Percentiles rank a stretch among this genome's conserved stretches.
phyloP scores from a whole-genome alignment of 2,329 filamentous ascomycete species.

The Exophiala sideris region DNA sequence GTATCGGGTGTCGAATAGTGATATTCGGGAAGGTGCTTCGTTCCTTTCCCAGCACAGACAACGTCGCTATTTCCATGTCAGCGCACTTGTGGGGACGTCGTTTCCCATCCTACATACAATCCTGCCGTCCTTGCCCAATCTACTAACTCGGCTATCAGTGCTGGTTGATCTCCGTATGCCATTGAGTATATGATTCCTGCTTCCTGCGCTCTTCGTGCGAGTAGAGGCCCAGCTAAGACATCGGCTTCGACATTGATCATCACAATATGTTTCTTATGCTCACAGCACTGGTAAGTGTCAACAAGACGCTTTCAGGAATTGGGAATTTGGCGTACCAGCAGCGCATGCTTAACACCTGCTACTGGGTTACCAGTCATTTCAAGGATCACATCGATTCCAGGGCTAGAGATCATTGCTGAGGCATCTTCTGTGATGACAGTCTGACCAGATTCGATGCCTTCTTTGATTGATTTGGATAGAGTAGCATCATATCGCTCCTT shows the following conservation, averaged over 20 bases:
- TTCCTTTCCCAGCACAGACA: constrained; percentile 47
- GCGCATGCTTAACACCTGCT: constrained; percentile 43
- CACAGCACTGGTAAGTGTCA: constrained; percentile 34
- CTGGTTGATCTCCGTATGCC: constrained; percentile 48
- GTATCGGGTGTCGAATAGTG: constrained; percentile 48
- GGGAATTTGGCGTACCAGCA: constrained; percentile 26
- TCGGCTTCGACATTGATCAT: constrained; percentile 50
- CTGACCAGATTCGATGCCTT: constrained; percentile 41
- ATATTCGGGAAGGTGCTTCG: constrained; percentile 46
- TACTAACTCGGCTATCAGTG: constrained; percentile 43
- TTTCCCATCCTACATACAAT: constrained; percentile 26
- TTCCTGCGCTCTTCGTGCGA: constrained; percentile 42
- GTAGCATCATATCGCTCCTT: constrained; percentile 7
- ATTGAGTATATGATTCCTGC: constrained; percentile 49
- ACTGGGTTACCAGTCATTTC: constrained; percentile 45
- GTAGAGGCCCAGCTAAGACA: constrained; percentile 42
- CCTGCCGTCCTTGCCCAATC: constrained; percentile 46
- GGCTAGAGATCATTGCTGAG: constrained; percentile 41
- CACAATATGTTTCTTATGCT: constrained; percentile 49
- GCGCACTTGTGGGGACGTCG: no score
- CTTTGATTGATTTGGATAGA: constrained; percentile 28
- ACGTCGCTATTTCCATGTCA: constrained; percentile 30
- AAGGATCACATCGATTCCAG: constrained; percentile 45
- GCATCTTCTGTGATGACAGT: constrained; percentile 45
- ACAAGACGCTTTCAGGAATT: no score